Conservation (phyloP, 1,284 basidiomycete genomes). For the Pholiota adiposa region DNA sequence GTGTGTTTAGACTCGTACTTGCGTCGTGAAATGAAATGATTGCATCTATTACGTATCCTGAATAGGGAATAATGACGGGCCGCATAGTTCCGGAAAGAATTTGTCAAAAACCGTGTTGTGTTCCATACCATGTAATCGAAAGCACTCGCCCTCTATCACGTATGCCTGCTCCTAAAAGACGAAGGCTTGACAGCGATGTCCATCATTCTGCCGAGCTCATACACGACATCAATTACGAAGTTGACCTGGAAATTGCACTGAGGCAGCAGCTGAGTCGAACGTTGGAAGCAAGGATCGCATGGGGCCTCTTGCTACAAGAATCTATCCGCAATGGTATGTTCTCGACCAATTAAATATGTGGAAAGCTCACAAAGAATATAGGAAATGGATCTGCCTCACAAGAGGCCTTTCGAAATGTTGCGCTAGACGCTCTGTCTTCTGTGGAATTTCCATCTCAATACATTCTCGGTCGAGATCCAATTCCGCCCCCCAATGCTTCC, state of each 20-base stretch:
- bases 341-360: background rate
- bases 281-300: slow-evolving; percentile 64
- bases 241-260: slow-evolving; percentile 68
- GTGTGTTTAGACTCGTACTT: too few relatives aligned
- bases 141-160: too few relatives aligned
- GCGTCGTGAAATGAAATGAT: too few relatives aligned
- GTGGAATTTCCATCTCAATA: slow-evolving; percentile 57
- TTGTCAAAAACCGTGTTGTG: too few relatives aligned
- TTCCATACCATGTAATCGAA: too few relatives aligned
- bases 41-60: too few relatives aligned
- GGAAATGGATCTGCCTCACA: slow-evolving; percentile 16
- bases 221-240: slow-evolving; percentile 44
- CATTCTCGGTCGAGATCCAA: slow-evolving; percentile 48
- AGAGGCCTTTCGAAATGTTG: slow-evolving; percentile 45
- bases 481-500: slow-evolving; percentile 24
- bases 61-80: too few relatives aligned
- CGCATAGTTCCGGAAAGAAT: too few relatives aligned
- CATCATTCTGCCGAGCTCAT: slow-evolving; percentile 6
- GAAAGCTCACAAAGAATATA: slow-evolving; percentile 8
- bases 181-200: too few relatives aligned
- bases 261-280: slow-evolving; percentile 58
- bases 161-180: too few relatives aligned
- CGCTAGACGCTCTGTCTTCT: slow-evolving; percentile 57
- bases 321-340: slow-evolving; percentile 41
- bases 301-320: slow-evolving; percentile 65